These are phyloP conservation scores for Mercurialis annua DNA, from an alignment of 345 rosid species.

Conservation along the genomic window DNA sequence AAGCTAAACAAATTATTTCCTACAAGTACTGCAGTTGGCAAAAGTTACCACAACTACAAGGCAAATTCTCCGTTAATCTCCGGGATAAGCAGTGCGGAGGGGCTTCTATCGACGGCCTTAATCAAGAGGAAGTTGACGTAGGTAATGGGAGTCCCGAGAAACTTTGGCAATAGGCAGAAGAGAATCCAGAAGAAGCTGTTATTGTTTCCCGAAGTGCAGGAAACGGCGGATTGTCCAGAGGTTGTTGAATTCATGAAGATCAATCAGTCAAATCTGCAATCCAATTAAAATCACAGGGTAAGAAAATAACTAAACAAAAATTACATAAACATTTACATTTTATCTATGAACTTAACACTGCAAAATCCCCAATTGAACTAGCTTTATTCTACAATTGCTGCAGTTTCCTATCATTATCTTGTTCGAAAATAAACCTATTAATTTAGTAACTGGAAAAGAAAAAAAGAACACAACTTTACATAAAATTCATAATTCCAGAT, in stretches of 20 bases:
- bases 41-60: constrained; percentile 14
- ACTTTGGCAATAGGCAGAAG: constrained; percentile 70
- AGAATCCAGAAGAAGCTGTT: constrained; percentile 69
- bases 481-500: too few relatives aligned
- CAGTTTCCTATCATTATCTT: too few relatives aligned
- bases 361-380: not conserved
- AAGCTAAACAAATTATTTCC: constrained; percentile 8
- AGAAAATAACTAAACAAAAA: not conserved
- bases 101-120: constrained; percentile 46
- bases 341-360: not conserved
- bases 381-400: too few relatives aligned
- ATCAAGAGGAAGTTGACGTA: constrained; percentile 49
- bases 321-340: too few relatives aligned
- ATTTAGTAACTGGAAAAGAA: too few relatives aligned
- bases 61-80: constrained; percentile 18
- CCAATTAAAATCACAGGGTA: not conserved
- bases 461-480: too few relatives aligned
- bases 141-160: constrained; percentile 49
- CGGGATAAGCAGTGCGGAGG: constrained; percentile 22
- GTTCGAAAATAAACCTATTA: too few relatives aligned
- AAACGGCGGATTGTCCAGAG: constrained; percentile 65
- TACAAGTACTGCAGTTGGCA: constrained; percentile 25
- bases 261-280: constrained; percentile 54
- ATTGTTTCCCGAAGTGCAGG: constrained; percentile 96
- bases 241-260: constrained; percentile 83